These are phyloP conservation scores for Kwoniella pini DNA, from an alignment of 768 basidiomycete genomes.

Conservation along the genomic window DNA sequence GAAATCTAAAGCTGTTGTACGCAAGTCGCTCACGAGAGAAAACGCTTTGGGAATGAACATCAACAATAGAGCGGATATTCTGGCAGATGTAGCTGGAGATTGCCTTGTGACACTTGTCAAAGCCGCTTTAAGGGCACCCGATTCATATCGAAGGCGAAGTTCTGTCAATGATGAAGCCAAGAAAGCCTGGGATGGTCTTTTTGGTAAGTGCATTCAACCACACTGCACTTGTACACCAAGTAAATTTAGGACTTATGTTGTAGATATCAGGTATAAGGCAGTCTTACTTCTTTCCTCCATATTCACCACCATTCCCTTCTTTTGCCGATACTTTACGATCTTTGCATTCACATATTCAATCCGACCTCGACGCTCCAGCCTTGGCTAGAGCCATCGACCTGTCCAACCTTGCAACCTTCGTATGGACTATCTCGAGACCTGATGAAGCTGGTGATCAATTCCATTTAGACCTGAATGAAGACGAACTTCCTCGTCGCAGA, in stretches of 20 bases:
- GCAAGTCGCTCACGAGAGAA: constrained; percentile 8
- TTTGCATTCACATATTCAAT: constrained; percentile 17
- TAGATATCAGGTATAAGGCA: constrained; percentile 22
- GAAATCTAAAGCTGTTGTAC: neutral
- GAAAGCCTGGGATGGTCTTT: constrained; percentile 26
- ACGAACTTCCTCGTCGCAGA: neutral
- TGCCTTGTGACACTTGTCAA: constrained; percentile 30
- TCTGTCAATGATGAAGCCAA: constrained; percentile 11
- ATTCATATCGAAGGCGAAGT: constrained; percentile 4
- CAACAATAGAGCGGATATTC: constrained; percentile 27
- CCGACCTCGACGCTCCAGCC: constrained; percentile 6
- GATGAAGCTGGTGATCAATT: constrained; percentile 30
- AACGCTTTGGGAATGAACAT: constrained; percentile 24
- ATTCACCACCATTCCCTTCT: constrained; percentile 27
- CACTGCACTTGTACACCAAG: too few relatives aligned
- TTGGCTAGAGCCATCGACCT: constrained; percentile 12
- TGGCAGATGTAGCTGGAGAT: constrained; percentile 37
- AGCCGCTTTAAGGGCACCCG: constrained; percentile 3
- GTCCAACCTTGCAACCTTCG: constrained; percentile 39
- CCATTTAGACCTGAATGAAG: constrained; percentile 7
- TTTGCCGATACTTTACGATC: constrained; percentile 17
- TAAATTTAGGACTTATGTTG: too few relatives aligned
- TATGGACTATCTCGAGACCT: constrained; percentile 32
- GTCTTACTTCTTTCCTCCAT: constrained; percentile 32
- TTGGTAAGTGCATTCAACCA: constrained; percentile 19